phyloP scores from a whole-genome alignment of 1,139 yeast genomes.

The Meyerozyma smithsonii region DNA sequence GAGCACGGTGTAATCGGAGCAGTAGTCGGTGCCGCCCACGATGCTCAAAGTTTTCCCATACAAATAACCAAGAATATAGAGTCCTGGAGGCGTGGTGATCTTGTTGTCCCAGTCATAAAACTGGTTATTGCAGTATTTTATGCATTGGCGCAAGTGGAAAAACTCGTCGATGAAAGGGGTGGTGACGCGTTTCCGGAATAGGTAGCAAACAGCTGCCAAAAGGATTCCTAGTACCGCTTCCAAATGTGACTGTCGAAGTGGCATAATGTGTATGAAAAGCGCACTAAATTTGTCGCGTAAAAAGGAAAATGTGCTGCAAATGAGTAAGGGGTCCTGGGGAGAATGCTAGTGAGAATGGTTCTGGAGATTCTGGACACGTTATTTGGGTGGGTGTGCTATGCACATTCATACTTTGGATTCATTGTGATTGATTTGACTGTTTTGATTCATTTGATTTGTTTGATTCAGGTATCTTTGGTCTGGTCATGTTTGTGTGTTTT shows the following conservation, averaged over 20 bases:
- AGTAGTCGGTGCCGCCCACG: constrained; percentile 19
- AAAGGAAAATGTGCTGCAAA: no score
- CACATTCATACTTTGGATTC: no score
- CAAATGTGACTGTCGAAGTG: background rate
- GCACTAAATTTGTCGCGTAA: no score
- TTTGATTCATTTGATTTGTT: no score
- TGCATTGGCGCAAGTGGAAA: constrained; percentile 81
- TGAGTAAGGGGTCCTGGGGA: no score
- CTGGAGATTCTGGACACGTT: no score
- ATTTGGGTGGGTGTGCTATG: no score
- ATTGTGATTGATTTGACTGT: no score
- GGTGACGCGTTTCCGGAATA: constrained; percentile 17
- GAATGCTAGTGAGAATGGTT: no score
- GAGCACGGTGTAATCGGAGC: constrained; percentile 38
- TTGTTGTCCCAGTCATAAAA: constrained; percentile 77
- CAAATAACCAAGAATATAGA: constrained; percentile 60
- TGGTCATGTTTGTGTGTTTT: no score
- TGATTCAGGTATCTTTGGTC: no score
- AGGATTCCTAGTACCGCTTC: background rate
- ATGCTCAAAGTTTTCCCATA: constrained; percentile 31
- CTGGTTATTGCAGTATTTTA: constrained; percentile 55
- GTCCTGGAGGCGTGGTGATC: constrained; percentile 96
- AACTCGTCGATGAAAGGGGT: constrained; percentile 66
- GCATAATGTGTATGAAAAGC: no score
- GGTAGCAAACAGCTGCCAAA: background rate